Conservation (phyloP, 2,329 filamentous ascomycete genomes). For the Dryadomyces sulphureus region DNA sequence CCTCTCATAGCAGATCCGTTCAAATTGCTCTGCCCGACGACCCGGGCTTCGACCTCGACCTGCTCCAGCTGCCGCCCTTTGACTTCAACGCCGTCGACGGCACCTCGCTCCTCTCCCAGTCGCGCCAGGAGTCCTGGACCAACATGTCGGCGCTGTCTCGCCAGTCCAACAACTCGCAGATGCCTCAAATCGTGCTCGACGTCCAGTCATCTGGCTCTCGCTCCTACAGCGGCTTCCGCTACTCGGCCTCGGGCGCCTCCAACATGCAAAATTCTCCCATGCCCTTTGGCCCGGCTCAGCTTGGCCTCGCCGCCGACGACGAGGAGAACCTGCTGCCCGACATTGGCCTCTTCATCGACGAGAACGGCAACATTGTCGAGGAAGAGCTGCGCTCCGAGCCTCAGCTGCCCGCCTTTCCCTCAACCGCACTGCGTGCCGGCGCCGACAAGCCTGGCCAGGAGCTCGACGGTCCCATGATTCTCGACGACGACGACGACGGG, state of each 20-base stretch:
- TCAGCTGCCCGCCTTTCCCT: slow-evolving; percentile 8
- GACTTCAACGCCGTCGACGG: slow-evolving; percentile 25
- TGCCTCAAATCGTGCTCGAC: slow-evolving; percentile 25
- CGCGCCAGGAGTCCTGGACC: slow-evolving; percentile 10
- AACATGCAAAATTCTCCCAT: slow-evolving; percentile 8
- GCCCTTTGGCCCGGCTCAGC: slow-evolving; percentile 12
- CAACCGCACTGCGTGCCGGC: neutral
- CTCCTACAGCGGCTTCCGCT: slow-evolving; percentile 8
- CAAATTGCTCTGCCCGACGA: slow-evolving; percentile 72
- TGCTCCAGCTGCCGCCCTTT: slow-evolving; percentile 39
- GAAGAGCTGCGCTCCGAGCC: slow-evolving; percentile 9
- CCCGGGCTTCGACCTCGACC: slow-evolving; percentile 53
- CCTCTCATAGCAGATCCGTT: slow-evolving; percentile 41
- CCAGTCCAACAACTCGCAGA: slow-evolving; percentile 11
- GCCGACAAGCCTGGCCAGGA: slow-evolving; percentile 1
- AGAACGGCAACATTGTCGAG: slow-evolving; percentile 12
- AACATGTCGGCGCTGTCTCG: slow-evolving; percentile 8
- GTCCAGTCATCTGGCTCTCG: slow-evolving; percentile 15
- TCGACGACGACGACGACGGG: slow-evolving; percentile 8
- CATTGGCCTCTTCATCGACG: slow-evolving; percentile 18
- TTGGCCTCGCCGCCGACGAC: slow-evolving; percentile 24
- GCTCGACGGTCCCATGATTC: slow-evolving; percentile 1
- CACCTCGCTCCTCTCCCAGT: slow-evolving; percentile 13
- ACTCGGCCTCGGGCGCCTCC: slow-evolving; percentile 6
- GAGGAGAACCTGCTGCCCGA: slow-evolving; percentile 23